Evolutionary conservation across 768 basidiomycete species (phyloP), one percentile per base, ranked within the genome.

Genomic region (Tylopilus rubrobrunneus): DNA sequence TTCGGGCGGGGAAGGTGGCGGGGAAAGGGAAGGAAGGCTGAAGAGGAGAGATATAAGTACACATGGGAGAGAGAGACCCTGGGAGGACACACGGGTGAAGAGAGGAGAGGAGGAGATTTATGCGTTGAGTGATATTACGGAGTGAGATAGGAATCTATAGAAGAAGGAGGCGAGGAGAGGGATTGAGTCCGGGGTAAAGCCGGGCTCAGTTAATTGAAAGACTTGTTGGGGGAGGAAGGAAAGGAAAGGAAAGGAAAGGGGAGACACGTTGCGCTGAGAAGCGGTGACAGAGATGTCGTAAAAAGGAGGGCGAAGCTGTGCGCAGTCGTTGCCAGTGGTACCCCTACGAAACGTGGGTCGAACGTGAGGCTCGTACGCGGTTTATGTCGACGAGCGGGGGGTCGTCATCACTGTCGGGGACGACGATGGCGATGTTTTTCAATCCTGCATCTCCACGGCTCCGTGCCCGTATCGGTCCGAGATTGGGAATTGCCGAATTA

Each of bases 161-260:
- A 62, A 31, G 59, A 36, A 51, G 44, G 49, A 51, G 54, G 57
- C 45, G 14, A 15, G 9, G 34, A 45, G 52, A 46, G 59, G 61
- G 49, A 61, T 58, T 59, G 50, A 68, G 64, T 66, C 66, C 66
- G 66, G 67, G 67, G 66, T 67, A 68, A 56, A 52, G 19, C 54
- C 65, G 63, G 60, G 56, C 15, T 19, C 56, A 57, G 53, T 67
- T 66, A 55, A 67, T 62, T 45, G 59, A 64, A 31, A 55, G 43
- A 50, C 14, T 34, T 52, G 64, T 51, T 48, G 56, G 57, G 52
- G 51, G 47, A 44, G 42, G 19, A 19, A 19, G 19, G 19, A 28
- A 7, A 54, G 47, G 42, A 28, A 7, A 54, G 47, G 42, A 28
- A 7, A 54, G 45, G 58, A 53, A 50, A 45, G 51, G 12, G 23